Percentiles rank a stretch among this genome's conserved stretches.
These are phyloP conservation scores for Saccharata proteae DNA, from an alignment of 2,329 filamentous ascomycete genomes.

Conservation along the genomic window DNA sequence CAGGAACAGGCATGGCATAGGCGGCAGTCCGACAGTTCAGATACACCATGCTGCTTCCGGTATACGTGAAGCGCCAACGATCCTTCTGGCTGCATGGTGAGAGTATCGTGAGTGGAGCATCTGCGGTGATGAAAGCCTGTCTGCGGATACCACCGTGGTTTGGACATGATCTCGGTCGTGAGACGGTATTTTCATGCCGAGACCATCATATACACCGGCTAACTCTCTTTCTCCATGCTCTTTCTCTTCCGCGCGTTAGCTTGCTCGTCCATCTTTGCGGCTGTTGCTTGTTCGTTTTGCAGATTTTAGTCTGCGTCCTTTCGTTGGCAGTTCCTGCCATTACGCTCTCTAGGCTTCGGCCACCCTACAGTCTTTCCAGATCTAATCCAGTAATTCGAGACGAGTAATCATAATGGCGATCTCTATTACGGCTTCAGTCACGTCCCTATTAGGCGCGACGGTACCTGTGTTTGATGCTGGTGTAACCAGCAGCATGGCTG, in stretches of 20 bases:
- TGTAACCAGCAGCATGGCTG: constrained; percentile 36
- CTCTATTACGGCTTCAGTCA: constrained; percentile 21
- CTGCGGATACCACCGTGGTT: no score
- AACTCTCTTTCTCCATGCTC: neutral
- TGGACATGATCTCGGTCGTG: constrained; percentile 1
- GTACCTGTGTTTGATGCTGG: constrained; percentile 28
- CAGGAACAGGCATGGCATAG: no score
- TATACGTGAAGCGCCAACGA: no score
- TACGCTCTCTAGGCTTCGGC: constrained; percentile 28
- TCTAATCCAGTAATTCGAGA: constrained; percentile 15
- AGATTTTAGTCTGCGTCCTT: constrained; percentile 42
- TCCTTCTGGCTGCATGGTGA: no score
- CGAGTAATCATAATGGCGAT: constrained; percentile 25
- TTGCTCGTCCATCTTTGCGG: constrained; percentile 2
- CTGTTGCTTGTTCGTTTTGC: constrained; percentile 16
- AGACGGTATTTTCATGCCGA: constrained; percentile 1
- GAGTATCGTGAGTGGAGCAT: no score
- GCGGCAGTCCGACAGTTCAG: no score
- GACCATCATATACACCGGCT: constrained; percentile 4
- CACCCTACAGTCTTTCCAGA: constrained; percentile 23
- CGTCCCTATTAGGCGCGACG: constrained; percentile 20
- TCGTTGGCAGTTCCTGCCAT: constrained; percentile 33
- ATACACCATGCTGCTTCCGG: no score
- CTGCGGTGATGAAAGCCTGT: no score
- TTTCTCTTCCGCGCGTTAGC: neutral